Evolutionary conservation across 306 rosid species (phyloP).

Genomic region (Cicer arietinum): DNA sequence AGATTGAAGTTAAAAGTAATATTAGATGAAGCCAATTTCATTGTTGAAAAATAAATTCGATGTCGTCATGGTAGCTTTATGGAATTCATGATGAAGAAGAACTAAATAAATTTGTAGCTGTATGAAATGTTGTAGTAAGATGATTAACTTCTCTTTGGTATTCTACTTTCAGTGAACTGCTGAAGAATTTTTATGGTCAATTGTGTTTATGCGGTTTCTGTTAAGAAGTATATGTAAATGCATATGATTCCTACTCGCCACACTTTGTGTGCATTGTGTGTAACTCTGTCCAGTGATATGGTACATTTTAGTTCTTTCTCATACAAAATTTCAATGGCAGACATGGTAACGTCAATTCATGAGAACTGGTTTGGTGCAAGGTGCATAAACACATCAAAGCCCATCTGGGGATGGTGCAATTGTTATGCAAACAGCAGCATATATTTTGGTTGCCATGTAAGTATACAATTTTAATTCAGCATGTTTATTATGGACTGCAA

Average conservation of each 20-base stretch:
- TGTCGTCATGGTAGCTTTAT: neutral
- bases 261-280: slow-evolving; percentile 20
- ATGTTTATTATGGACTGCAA: neutral
- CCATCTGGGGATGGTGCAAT: slow-evolving; percentile 95
- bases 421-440: slow-evolving; percentile 81
- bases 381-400: slow-evolving; percentile 90
- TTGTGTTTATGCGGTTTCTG: too few relatives aligned
- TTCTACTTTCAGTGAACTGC: too few relatives aligned
- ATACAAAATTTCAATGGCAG: slow-evolving; percentile 61
- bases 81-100: neutral
- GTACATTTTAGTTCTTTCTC: slow-evolving; percentile 35
- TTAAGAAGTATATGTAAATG: neutral
- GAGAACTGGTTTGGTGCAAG: slow-evolving; percentile 94
- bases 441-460: slow-evolving; percentile 83
- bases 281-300: neutral
- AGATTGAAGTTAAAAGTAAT: slow-evolving; percentile 4
- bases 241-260: slow-evolving; percentile 22
- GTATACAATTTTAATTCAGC: slow-evolving; percentile 44
- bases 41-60: neutral
- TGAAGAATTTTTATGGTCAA: too few relatives aligned
- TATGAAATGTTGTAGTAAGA: neutral
- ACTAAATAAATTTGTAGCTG: neutral
- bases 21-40: slow-evolving; percentile 9
- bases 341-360: slow-evolving; percentile 83
- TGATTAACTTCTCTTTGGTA: neutral